Evolutionary conservation across 805 yeast genomes (phyloP).

Genomic region (Sugiyamaella marilandica): DNA sequence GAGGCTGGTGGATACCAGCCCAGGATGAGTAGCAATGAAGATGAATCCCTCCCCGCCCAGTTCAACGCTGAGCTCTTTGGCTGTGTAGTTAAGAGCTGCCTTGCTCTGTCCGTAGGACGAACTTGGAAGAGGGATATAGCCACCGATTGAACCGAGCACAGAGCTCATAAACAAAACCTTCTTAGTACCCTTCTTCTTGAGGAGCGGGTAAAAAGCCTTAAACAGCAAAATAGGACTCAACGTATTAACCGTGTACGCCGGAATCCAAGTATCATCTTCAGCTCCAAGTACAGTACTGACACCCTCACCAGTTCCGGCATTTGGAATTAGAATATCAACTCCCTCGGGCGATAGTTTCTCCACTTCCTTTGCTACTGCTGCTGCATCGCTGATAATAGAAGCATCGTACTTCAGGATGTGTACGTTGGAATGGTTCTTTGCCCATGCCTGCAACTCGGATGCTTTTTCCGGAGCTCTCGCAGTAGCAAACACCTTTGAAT

Average conservation of each 20-base stretch:
- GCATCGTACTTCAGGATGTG: constrained; percentile 26
- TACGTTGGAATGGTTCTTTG: constrained; percentile 19
- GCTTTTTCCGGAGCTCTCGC: constrained; percentile 19
- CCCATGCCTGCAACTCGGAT: constrained; percentile 15
- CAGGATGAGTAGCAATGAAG: constrained; percentile 38
- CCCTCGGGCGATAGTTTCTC: constrained; percentile 12
- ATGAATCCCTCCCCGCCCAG: constrained; percentile 27
- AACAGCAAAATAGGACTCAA: constrained; percentile 26
- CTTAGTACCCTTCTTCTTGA: constrained; percentile 22
- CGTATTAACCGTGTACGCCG: constrained; percentile 24
- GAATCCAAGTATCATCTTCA: constrained; percentile 7
- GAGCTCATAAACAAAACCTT: constrained; percentile 31
- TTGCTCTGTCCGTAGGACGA: constrained; percentile 37
- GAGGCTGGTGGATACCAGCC: constrained; percentile 37
- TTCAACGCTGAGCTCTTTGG: constrained; percentile 30
- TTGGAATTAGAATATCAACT: constrained; percentile 28
- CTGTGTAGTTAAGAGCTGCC: constrained; percentile 36
- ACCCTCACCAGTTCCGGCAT: constrained; percentile 26
- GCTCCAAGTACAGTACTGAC: background rate
- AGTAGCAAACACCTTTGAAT: constrained; percentile 28
- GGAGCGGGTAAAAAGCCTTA: constrained; percentile 25
- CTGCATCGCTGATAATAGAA: background rate
- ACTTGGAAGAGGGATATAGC: constrained; percentile 16
- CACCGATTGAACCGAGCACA: constrained; percentile 26
- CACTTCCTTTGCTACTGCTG: background rate